Base-by-base conservation (phyloP, 2,329 filamentous ascomycete genomes). In the Hypomyces perniciosus region DNA sequence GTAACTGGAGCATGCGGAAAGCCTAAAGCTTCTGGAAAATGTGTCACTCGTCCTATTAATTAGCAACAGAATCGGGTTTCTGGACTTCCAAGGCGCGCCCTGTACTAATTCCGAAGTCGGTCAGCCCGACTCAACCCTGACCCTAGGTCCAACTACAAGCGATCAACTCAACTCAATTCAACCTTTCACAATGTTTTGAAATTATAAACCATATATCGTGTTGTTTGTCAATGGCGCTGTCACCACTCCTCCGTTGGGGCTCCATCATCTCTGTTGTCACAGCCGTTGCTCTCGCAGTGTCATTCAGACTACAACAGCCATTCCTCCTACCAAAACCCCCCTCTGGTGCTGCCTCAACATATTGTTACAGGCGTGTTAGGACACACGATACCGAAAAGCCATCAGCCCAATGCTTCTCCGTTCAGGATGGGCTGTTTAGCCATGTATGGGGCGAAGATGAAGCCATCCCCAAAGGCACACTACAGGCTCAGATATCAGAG, bases 331-430 rank as follows among this genome's bases (percentile, higher is more conserved):
- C 41, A 34, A 48, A 30, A 44, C 6, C 47, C 42, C 41, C 43
- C 13, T 6, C 20, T 26, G 35, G 40, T 9, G 34, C 52, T 35
- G 38, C 33, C 9, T 49, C 51, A 1, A 70, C 64, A 2, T 64
- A 68, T 56, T 75, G 72, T 65, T 75, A 75, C 56, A 62, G 62
- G 4, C 57, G 62, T 39, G 52, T 75, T 28, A 60, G 65, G 37
- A 72, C 72, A 0, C 65, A 70, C 20, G 63, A 71, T 27, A 54
- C 62, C 2, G 58, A 61, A 1, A 56, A 67, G 6, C 67, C 73
- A 0, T 55, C 63, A 2, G 72, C 73, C 2, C 69, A 74, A 44
- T 85, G 82, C 66, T 84, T 85, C 62, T 74, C 74, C 5, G 75
- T 84, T 2, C 61, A 62, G 1, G 65, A 74, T 38, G 81, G 80